phyloP scores from a whole-genome alignment of 1,139 yeast species.

The Fermentozyma sake region DNA sequence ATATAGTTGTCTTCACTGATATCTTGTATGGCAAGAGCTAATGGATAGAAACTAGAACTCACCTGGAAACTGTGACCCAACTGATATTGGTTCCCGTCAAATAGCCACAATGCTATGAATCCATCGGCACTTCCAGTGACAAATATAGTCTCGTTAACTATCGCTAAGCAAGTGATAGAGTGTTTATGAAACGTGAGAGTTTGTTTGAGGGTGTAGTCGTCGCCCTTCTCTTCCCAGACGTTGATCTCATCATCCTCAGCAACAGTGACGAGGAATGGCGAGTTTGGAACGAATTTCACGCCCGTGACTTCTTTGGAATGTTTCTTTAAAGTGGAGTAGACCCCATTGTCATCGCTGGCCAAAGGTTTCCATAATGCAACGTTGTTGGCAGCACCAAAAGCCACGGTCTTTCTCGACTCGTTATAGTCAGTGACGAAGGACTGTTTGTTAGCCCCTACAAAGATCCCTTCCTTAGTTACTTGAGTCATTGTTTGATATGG shows the following conservation, averaged over 20 bases:
- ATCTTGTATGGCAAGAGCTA: constrained; percentile 52
- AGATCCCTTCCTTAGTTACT: constrained; percentile 49
- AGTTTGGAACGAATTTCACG: constrained; percentile 50
- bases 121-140: constrained; percentile 72
- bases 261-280: constrained; percentile 50
- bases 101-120: constrained; percentile 46
- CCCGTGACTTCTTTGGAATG: constrained; percentile 57
- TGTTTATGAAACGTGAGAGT: constrained; percentile 35
- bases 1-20: constrained; percentile 38
- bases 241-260: constrained; percentile 61
- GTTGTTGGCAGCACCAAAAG: constrained; percentile 73
- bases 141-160: constrained; percentile 30
- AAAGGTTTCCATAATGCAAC: constrained; percentile 74
- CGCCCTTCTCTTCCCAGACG: constrained; percentile 47
- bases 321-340: constrained; percentile 50
- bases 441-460: constrained; percentile 78
- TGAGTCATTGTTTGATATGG: constrained; percentile 1
- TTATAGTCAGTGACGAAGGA: constrained; percentile 62
- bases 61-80: constrained; percentile 34
- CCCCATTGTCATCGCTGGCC: constrained; percentile 38
- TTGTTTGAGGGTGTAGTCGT: constrained; percentile 25
- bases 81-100: constrained; percentile 16
- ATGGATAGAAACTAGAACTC: constrained; percentile 56
- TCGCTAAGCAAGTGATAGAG: constrained; percentile 50
- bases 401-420: constrained; percentile 39